phyloP scores from a whole-genome alignment of 257 asterid genomes.

The Nicotiana otophora region DNA sequence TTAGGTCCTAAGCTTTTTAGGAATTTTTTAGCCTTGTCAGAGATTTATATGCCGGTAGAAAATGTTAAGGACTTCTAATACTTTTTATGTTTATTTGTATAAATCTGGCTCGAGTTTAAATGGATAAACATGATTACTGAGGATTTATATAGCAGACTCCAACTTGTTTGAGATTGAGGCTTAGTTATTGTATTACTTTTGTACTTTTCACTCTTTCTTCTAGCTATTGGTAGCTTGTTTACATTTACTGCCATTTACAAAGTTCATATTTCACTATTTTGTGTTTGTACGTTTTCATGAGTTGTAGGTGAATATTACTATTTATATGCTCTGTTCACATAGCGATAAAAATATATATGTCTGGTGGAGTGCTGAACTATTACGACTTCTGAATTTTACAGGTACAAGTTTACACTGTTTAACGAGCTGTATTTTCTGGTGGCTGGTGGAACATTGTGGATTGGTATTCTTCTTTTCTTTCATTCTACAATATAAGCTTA shows the following conservation, averaged over 20 bases:
- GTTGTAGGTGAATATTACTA: background rate
- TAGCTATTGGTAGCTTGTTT: background rate
- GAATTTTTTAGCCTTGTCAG: background rate
- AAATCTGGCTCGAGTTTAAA: background rate
- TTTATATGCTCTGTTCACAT: background rate
- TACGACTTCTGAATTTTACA: constrained; percentile 29
- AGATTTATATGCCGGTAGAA: background rate
- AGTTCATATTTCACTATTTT: background rate
- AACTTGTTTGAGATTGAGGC: background rate
- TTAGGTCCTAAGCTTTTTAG: background rate
- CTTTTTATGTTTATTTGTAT: background rate
- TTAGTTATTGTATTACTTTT: background rate
- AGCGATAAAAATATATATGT: background rate
- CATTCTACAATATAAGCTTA: constrained; percentile 1
- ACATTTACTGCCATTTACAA: background rate
- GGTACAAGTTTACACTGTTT: constrained; percentile 96
- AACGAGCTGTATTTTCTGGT: constrained; percentile 97
- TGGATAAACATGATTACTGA: background rate
- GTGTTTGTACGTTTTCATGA: background rate
- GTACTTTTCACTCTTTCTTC: background rate
- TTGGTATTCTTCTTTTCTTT: constrained; percentile 47
- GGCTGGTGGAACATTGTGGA: constrained; percentile 99
- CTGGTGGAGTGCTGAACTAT: background rate
- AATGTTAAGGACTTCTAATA: background rate
- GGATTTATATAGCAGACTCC: background rate